Base-by-base conservation (phyloP, 208 protist species). In the Porcisia deanei region DNA sequence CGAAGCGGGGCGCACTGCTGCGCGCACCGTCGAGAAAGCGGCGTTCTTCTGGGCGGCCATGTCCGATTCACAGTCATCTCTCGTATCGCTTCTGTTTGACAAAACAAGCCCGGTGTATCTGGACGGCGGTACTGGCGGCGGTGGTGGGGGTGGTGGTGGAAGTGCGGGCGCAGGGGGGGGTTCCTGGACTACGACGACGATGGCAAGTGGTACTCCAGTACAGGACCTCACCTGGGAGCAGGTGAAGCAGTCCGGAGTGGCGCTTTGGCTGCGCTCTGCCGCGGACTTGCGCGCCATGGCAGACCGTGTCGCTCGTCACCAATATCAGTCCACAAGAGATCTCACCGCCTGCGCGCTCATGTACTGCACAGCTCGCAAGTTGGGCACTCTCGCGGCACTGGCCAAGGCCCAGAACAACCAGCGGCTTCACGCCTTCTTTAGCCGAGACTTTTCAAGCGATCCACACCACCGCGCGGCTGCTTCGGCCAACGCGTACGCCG, bases 401-500 rank as follows among this genome's bases (percentile, higher is more conserved):
- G 98, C 95, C 84, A 97, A 97, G 84, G 71, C 86, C n/a, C 86
- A 92, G 76, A 85, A 87, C 64, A 95, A 98, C 60, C 22, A 64
- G 37, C 87, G 89, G 52, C 82, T 98, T 39, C 68, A 90, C 55
- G 90, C 90, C 52, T 99, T 99, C 80, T 98, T 98, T 73, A 85
- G 73, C 22, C 91, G 94, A 54, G 84, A 98, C 82, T 99, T 99
- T 72, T 76, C 43, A 18, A 76, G 90, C 8, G 77, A 85, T 43
- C 71, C 81, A 63, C 83, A 86, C 47, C 85, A 97, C 81, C 88
- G 86, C 57, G 71, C 77, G 16, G 93, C 92, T 14, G 96, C 97
- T 39, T 82, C 85, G 2, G 93, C 96, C 18, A 99, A 99, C 84
- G 97, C 94, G 12, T 98, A 93, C 73, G 89, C 88, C 30, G 90